These are phyloP conservation scores for Rosa rugosa DNA, from an alignment of 306 rosid species.

Conservation along the genomic window DNA sequence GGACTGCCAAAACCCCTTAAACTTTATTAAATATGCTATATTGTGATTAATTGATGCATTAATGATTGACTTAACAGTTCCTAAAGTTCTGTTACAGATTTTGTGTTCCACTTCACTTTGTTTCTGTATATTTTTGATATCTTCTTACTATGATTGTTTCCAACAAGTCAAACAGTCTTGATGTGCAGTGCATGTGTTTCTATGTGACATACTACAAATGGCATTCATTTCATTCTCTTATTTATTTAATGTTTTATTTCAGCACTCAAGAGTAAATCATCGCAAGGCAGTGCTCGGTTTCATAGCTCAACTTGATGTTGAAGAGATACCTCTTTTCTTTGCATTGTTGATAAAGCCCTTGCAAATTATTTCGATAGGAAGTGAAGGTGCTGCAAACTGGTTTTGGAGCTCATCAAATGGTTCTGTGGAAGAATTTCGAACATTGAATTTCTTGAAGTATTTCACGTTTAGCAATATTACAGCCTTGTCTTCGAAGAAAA, in stretches of 20 bases:
- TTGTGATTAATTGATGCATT: neutral
- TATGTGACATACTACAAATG: neutral
- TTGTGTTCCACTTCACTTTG: neutral
- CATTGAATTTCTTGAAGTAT: conserved; percentile 52
- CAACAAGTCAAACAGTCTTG: neutral
- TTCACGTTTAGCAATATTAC: conserved; percentile 60
- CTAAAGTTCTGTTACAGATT: neutral
- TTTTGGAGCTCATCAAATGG: conserved; percentile 52
- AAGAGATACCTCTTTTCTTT: conserved; percentile 86
- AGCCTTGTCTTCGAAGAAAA: conserved; percentile 74
- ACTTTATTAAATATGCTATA: neutral
- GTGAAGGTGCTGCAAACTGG: conserved; percentile 59
- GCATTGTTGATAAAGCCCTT: conserved; percentile 73
- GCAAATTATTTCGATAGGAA: conserved; percentile 52
- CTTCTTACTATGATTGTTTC: neutral
- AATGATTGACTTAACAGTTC: neutral
- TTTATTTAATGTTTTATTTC: conserved; percentile 25
- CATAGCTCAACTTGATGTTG: conserved; percentile 72
- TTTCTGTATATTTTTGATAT: no score
- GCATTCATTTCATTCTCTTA: neutral
- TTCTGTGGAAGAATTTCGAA: conserved; percentile 48
- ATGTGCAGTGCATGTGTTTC: neutral
- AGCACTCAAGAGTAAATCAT: conserved; percentile 79
- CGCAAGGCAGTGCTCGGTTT: conserved; percentile 85
- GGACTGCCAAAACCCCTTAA: neutral